Evolutionary conservation across 1,284 basidiomycete species (phyloP), one percentile per base, ranked within the genome.

Genomic region (Taiwanofungus camphoratus): DNA sequence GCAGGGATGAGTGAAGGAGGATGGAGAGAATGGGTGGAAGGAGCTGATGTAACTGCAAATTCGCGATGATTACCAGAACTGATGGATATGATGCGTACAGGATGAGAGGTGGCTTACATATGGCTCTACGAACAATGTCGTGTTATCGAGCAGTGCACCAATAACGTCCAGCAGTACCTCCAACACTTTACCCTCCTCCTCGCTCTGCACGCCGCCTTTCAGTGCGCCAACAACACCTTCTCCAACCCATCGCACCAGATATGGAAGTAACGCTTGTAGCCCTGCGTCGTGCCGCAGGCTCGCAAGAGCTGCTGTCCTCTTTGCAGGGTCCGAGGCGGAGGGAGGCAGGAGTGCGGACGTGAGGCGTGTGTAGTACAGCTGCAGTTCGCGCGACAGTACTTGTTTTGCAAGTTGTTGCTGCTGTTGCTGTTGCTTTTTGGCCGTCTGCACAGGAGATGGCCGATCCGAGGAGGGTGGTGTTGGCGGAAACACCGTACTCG

Each of bases 281-380:
- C 95, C 95, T 2, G 94, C 91, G 56, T 99, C 95, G 48, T 80
- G 79, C 42, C 90, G 73, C 50, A 99, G 67, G 59, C 90, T 94
- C 3, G 91, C 89, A 33, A 99, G 72, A 3, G 94, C 95, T 2
- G 95, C 95, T 0, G 82, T 79, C 2, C 89, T 77, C 56, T 89
- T 90, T 8, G 74, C 65, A 4, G 69, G 63, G 49, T 86, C 77
- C 9, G 72, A 47, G 2, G 59, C 57, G 1, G 73, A 66, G 18
- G 76, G 76, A 0, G 89, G 85, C 5, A 93, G 69, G 8, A 95
- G 73, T 2, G 92, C 88, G 1, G 86, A 76, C 0, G 92, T 97
- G 39, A 99, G 79, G 2, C 95, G 82, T 2, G 88, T 85, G 58
- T 97, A 98, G 67, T 99, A 98, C 1, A 98, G 73, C 63, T 98